Percentiles rank a stretch among this genome's conserved stretches.
These are phyloP conservation scores for Agapanthus africanus DNA, from an alignment of 106 monocot genomes.

Conservation along the genomic window DNA sequence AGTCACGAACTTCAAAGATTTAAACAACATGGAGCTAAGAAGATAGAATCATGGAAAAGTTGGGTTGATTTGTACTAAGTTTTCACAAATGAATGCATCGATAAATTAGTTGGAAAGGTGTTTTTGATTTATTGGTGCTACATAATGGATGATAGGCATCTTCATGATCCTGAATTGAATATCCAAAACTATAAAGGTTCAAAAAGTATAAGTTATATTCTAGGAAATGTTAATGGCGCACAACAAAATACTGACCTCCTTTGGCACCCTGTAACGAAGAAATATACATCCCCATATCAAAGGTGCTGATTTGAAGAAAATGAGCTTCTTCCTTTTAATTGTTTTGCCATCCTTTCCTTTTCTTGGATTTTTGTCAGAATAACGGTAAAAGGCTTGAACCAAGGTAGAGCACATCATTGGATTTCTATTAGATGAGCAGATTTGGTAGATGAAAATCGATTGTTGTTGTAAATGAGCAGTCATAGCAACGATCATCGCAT, in stretches of 20 bases:
- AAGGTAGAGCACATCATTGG: slow-evolving; percentile 18
- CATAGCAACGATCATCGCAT: slow-evolving; percentile 38
- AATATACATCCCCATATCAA: slow-evolving; percentile 23
- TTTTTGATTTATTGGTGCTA: not conserved
- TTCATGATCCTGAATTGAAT: not conserved
- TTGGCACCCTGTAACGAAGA: slow-evolving; percentile 31
- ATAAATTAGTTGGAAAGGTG: not conserved
- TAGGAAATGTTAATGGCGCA: too few species aligned
- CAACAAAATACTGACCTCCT: slow-evolving; percentile 17
- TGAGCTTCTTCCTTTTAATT: slow-evolving; percentile 4
- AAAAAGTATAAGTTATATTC: not conserved
- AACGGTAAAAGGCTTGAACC: slow-evolving; percentile 1
- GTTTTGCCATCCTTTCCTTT: slow-evolving; percentile 22
- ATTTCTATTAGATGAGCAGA: slow-evolving; percentile 29
- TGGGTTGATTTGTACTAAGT: not conserved
- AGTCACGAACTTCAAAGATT: too few species aligned
- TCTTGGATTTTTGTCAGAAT: slow-evolving; percentile 23
- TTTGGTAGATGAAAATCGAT: slow-evolving; percentile 24
- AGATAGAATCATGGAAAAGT: too few species aligned
- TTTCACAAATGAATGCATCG: not conserved
- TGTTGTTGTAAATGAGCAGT: slow-evolving; percentile 27
- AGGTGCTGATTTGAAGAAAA: slow-evolving; percentile 13
- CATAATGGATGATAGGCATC: not conserved
- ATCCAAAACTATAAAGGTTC: not conserved
- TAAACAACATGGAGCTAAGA: too few species aligned